Conservation (phyloP, 2,329 filamentous ascomycete species). For the Aureobasidium vineae region DNA sequence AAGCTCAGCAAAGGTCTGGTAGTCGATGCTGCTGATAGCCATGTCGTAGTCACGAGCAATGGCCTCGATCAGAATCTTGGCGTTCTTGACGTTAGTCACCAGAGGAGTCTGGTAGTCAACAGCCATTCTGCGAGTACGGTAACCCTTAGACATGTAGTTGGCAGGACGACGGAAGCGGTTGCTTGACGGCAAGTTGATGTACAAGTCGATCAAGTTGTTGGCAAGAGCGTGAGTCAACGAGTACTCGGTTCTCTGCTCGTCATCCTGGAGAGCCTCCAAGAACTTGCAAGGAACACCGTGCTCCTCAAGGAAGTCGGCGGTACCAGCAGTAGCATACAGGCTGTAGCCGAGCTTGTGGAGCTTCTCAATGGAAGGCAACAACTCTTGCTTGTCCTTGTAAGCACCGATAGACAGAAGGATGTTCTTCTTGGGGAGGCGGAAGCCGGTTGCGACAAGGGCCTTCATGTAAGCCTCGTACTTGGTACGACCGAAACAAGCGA, state of each 20-base stretch:
- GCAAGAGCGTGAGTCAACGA: slow-evolving; percentile 94
- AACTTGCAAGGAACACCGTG: slow-evolving; percentile 91
- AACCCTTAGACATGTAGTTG: slow-evolving; percentile 98
- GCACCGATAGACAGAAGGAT: slow-evolving; percentile 93
- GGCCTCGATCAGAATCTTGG: slow-evolving; percentile 93
- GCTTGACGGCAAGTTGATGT: slow-evolving; percentile 98
- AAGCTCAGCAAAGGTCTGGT: slow-evolving; percentile 69
- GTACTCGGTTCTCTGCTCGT: slow-evolving; percentile 91
- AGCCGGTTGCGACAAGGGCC: slow-evolving; percentile 90
- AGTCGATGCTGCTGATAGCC: slow-evolving; percentile 79
- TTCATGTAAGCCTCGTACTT: slow-evolving; percentile 99
- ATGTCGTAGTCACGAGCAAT: slow-evolving; percentile 86
- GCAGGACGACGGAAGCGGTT: slow-evolving; percentile 96
- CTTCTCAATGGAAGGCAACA: slow-evolving; percentile 88
- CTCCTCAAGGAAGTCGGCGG: slow-evolving; percentile 92
- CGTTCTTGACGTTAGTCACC: slow-evolving; percentile 99
- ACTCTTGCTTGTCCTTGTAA: slow-evolving; percentile 97
- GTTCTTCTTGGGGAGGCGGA: slow-evolving; percentile 94
- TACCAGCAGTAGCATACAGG: slow-evolving; percentile 93
- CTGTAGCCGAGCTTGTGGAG: slow-evolving; percentile 91
- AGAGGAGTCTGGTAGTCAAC: slow-evolving; percentile 96
- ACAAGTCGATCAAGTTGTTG: slow-evolving; percentile 96
- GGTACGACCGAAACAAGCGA: slow-evolving; percentile 91
- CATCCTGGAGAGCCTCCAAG: slow-evolving; percentile 76
- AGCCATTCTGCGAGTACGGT: slow-evolving; percentile 94